Conservation (phyloP, 148 eudicot species). For the Spergularia bocconei region DNA sequence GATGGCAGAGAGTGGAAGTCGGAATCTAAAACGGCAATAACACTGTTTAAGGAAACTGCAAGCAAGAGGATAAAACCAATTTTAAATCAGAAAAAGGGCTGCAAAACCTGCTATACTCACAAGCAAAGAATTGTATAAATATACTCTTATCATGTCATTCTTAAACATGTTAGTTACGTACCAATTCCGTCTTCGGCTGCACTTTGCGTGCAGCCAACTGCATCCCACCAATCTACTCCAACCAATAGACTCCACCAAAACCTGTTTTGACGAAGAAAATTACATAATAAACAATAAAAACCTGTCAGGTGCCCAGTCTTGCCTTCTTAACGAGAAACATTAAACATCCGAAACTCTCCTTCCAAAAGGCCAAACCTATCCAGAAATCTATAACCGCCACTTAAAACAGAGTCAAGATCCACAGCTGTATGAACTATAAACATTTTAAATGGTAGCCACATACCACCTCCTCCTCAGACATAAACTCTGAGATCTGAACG, state of each 20-base stretch:
- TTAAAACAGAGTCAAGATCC: no score
- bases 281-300: neutral
- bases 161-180: slow-evolving; percentile 29
- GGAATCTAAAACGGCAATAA: slow-evolving; percentile 95
- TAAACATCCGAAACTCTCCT: no score
- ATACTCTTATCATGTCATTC: neutral
- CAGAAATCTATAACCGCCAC: no score
- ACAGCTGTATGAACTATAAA: no score
- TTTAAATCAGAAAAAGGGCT: neutral
- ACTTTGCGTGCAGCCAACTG: slow-evolving; percentile 99
- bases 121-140: neutral
- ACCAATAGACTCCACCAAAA: slow-evolving; percentile 99
- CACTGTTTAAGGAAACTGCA: slow-evolving; percentile 93
- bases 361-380: no score
- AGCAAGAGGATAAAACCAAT: slow-evolving; percentile 14
- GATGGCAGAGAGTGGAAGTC: slow-evolving; percentile 98
- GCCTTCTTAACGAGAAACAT: no score
- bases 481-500: no score
- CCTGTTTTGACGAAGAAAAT: slow-evolving; percentile 39
- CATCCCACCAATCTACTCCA: slow-evolving; percentile 99
- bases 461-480: no score
- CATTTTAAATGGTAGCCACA: no score
- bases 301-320: no score
- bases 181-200: slow-evolving; percentile 99
- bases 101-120: neutral